Conservation (phyloP, 2,329 filamentous ascomycete species). For the Raffaelea arxii region DNA sequence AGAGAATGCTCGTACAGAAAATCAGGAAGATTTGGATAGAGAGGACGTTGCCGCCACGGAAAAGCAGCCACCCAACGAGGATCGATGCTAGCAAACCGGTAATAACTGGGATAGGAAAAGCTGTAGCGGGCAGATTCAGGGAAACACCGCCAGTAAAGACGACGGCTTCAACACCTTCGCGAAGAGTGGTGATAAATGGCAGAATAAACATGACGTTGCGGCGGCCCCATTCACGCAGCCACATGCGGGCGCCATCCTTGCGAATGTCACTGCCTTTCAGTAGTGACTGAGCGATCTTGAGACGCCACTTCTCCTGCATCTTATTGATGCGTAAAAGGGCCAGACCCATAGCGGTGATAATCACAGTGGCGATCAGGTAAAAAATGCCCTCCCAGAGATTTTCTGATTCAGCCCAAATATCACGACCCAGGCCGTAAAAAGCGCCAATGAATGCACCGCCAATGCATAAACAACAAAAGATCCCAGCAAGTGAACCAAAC, state of each 20-base stretch:
- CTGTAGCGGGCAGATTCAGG: constrained; percentile 61
- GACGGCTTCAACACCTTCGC: constrained; percentile 78
- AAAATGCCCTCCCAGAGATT: constrained; percentile 77
- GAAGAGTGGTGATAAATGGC: constrained; percentile 78
- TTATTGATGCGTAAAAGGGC: constrained; percentile 74
- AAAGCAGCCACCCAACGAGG: constrained; percentile 63
- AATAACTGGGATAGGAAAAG: constrained; percentile 70
- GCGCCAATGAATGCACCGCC: constrained; percentile 57
- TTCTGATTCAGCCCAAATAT: constrained; percentile 59
- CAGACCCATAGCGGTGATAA: constrained; percentile 74
- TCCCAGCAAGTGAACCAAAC: constrained; percentile 49
- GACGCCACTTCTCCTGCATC: constrained; percentile 78
- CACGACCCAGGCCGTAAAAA: constrained; percentile 57
- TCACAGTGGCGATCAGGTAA: constrained; percentile 61
- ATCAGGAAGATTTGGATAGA: constrained; percentile 50
- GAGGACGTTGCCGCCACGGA: constrained; percentile 27
- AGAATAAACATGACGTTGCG: constrained; percentile 81
- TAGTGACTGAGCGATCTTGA: constrained; percentile 66
- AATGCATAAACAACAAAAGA: constrained; percentile 52
- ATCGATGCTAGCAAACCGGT: constrained; percentile 59
- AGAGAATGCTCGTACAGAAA: constrained; percentile 67
- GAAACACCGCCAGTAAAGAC: constrained; percentile 84
- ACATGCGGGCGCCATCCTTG: constrained; percentile 15
- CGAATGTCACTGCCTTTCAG: constrained; percentile 33
- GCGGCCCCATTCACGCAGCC: constrained; percentile 45